phyloP scores from a whole-genome alignment of 805 yeast species.

The Sporopachydermia quercuum region DNA sequence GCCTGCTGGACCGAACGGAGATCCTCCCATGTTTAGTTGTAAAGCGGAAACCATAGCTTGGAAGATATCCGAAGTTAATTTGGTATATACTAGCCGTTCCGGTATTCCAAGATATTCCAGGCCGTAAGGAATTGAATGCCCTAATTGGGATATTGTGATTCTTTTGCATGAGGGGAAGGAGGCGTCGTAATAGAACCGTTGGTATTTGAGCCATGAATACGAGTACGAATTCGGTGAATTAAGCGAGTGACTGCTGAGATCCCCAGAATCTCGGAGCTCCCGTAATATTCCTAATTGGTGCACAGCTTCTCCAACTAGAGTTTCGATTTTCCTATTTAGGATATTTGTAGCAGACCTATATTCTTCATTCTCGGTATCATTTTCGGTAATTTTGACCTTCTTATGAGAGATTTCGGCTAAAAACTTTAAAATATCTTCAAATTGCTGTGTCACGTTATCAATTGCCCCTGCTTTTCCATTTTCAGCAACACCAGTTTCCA shows the following conservation, averaged over 20 bases:
- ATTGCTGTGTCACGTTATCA: not conserved
- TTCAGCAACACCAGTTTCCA: constrained; percentile 24
- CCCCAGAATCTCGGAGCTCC: too few species aligned
- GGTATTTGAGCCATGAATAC: constrained; percentile 34
- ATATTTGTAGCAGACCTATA: constrained; percentile 8
- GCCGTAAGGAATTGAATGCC: constrained; percentile 41
- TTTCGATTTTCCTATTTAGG: constrained; percentile 34
- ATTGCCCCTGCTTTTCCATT: not conserved
- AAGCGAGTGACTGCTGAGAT: too few species aligned
- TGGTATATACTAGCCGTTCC: constrained; percentile 63
- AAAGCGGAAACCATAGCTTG: constrained; percentile 62
- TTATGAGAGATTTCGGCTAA: not conserved
- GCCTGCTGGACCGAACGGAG: constrained; percentile 93
- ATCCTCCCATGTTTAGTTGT: constrained; percentile 66
- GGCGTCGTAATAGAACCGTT: constrained; percentile 28
- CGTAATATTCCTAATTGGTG: constrained; percentile 32
- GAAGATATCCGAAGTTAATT: constrained; percentile 49
- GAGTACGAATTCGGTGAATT: not conserved
- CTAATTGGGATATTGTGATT: not conserved
- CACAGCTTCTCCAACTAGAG: constrained; percentile 49
- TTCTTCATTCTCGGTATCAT: not conserved
- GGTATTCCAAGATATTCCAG: constrained; percentile 72
- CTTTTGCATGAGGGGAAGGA: constrained; percentile 2
- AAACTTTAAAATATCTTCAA: not conserved
- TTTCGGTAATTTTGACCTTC: not conserved